Base-by-base conservation (phyloP, 129 eudicot species). In the Rutidosis leptorrhynchoides region DNA sequence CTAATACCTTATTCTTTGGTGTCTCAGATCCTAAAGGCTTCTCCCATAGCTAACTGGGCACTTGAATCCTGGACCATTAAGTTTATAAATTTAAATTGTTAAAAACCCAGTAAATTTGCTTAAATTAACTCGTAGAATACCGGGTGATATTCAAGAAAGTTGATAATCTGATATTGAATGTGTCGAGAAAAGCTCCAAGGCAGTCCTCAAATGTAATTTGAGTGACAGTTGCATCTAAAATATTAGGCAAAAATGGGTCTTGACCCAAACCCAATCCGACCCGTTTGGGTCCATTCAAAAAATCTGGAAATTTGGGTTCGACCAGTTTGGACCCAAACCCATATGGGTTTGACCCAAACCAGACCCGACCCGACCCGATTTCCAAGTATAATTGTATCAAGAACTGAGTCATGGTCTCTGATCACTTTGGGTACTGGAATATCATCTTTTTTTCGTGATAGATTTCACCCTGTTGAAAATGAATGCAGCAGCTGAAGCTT, bases 111-210 rank as follows among this genome's bases (percentile, higher is more conserved):
- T 20, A 5, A 57, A 27, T 23, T 19, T 35, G 58, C 23, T 73
- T 14, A 30, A 76, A 68, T 53, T 63, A n/a, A n/a, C 33, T 68
- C 24, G 42, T 52, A 33, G 11, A 53, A 28, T 88, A 88, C 98
- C 78, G 98, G 98, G 71, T 93, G 98, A 81, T 85, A 93, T 76
- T 86, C 74, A 23, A 88, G 91, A 80, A 92, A 53, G 72, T 88
- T 92, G 89, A 80, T 85, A 32, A 92, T 88, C n/a, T n/a, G n/a
- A n/a, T n/a, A n/a, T n/a, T n/a, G n/a, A n/a, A n/a, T n/a, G n/a
- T n/a, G n/a, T n/a, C n/a, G n/a, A 93, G 86, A 40, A 93, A 95
- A 62, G 99, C 89, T 43, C 99, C 99, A 61, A 93, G 95, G 74
- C 99, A 95, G 77, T 93, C 83, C 37, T 95, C 99, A 23, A 89